A percentile compares a stretch with the other conserved stretches of the same genome.
Evolutionary conservation across 441 rosid species (phyloP).

Genomic region (Biscutella laevigata): DNA sequence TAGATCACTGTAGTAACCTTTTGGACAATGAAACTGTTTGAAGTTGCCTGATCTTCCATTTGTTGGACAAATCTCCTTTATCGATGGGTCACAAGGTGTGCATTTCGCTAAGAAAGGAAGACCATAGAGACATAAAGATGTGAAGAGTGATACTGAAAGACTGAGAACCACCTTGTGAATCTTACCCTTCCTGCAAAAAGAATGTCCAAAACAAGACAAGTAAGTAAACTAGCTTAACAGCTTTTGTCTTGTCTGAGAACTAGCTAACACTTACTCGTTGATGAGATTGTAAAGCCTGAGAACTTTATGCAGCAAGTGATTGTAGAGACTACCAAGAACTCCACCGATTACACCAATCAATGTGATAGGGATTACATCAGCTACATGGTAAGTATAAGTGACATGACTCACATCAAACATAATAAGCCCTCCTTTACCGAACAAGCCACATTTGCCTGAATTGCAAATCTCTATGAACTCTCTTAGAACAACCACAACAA

Average conservation of each 20-base stretch:
- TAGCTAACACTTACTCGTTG: too few species aligned
- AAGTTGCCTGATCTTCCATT: conserved; percentile 66
- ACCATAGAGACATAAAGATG: conserved; percentile 61
- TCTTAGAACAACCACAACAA: conserved; percentile 70
- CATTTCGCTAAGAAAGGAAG: conserved; percentile 80
- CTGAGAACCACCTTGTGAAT: conserved; percentile 65
- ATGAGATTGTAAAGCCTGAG: conserved; percentile 75
- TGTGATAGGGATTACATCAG: conserved; percentile 55
- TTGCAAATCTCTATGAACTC: conserved; percentile 75
- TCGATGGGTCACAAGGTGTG: conserved; percentile 48
- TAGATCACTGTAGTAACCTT: conserved; percentile 74
- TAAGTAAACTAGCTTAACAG: conserved; percentile 26
- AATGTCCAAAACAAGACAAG: neutral
- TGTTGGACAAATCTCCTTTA: conserved; percentile 51
- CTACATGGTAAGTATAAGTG: conserved; percentile 41
- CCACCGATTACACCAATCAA: conserved; percentile 81
- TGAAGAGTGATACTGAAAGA: conserved; percentile 58
- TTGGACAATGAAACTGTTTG: conserved; percentile 84
- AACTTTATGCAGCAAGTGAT: conserved; percentile 61
- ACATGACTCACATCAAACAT: conserved; percentile 84
- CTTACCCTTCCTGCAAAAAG: conserved; percentile 64
- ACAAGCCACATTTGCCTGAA: conserved; percentile 73
- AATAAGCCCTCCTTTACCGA: conserved; percentile 78
- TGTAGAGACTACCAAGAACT: conserved; percentile 77
- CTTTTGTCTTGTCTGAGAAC: too few species aligned